A percentile compares a stretch with the other conserved stretches of the same genome.
These are phyloP conservation scores for Leptomonas pyrrhocoris DNA, from an alignment of 208 protist genomes.

Conservation along the genomic window DNA sequence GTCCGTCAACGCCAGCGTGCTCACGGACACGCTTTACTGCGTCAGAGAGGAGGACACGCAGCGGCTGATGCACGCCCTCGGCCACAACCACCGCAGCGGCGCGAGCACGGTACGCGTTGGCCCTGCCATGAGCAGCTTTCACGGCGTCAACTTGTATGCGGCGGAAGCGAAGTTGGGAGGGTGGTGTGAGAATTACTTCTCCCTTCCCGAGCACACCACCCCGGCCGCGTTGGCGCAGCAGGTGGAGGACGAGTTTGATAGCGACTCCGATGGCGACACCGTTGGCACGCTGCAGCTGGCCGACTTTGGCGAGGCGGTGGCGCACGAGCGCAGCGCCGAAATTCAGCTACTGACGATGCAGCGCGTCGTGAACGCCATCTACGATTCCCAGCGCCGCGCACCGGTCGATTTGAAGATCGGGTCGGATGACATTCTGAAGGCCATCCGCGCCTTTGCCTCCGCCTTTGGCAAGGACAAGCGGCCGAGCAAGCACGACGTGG, in stretches of 20 bases:
- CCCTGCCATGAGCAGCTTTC: background rate
- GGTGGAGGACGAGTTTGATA: constrained; percentile 54
- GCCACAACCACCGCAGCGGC: constrained; percentile 12
- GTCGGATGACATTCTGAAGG: constrained; percentile 61
- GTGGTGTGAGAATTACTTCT: constrained; percentile 63
- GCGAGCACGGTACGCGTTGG: constrained; percentile 7
- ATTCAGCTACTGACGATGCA: constrained; percentile 69
- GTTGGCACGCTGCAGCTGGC: constrained; percentile 29
- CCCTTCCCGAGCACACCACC: constrained; percentile 27
- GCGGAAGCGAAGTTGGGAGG: constrained; percentile 41
- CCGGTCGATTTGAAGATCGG: constrained; percentile 79
- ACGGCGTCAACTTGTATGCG: constrained; percentile 34
- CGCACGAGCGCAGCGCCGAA: constrained; percentile 81
- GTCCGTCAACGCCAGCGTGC: constrained; percentile 30
- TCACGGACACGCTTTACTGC: constrained; percentile 47
- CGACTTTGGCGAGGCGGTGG: constrained; percentile 77
- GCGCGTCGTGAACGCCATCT: constrained; percentile 80
- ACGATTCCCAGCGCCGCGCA: constrained; percentile 74
- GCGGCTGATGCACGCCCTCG: constrained; percentile 23
- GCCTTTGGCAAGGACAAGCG: constrained; percentile 51
- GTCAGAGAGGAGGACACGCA: constrained; percentile 26
- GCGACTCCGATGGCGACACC: constrained; percentile 39
- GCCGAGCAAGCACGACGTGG: constrained; percentile 75
- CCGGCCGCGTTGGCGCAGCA: constrained; percentile 16
- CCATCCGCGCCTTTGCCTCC: constrained; percentile 53